These are phyloP conservation scores for Brassica incana DNA, from an alignment of 345 rosid species.

Conservation along the genomic window DNA sequence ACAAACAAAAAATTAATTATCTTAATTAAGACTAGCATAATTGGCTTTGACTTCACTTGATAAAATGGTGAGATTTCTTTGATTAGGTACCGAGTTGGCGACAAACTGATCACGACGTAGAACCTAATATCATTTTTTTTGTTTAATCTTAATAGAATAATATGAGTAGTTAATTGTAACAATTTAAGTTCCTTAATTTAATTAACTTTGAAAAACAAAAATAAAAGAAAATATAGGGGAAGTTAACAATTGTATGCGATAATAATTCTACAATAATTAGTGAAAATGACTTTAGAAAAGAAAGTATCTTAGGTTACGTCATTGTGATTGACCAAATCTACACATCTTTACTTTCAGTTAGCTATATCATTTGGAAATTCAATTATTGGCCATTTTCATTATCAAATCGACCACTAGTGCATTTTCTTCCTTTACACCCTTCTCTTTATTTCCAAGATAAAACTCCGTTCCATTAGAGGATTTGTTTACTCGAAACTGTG, in stretches of 20 bases:
- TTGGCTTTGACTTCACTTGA: constrained; percentile 18
- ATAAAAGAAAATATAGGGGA: neutral
- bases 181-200: neutral
- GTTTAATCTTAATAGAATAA: neutral
- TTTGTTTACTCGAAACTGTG: constrained; percentile 13
- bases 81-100: neutral
- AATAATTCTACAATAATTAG: constrained; percentile 9
- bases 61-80: neutral
- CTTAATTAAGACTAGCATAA: neutral
- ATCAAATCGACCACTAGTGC: constrained; percentile 21
- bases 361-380: constrained; percentile 13
- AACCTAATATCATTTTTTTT: constrained; percentile 6
- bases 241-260: constrained; percentile 10
- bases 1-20: neutral
- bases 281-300: constrained; percentile 20
- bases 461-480: constrained; percentile 17
- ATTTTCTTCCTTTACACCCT: constrained; percentile 16
- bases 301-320: constrained; percentile 28
- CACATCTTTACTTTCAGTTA: constrained; percentile 1
- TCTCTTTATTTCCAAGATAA: neutral
- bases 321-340: constrained; percentile 18
- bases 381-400: constrained; percentile 31
- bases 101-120: constrained; percentile 22
- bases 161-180: neutral
- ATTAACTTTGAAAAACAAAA: neutral